Percentiles rank a stretch among this genome's conserved stretches.
Evolutionary conservation across 2,329 filamentous ascomycete species (phyloP).

Genomic region (Colletotrichum musicola): DNA sequence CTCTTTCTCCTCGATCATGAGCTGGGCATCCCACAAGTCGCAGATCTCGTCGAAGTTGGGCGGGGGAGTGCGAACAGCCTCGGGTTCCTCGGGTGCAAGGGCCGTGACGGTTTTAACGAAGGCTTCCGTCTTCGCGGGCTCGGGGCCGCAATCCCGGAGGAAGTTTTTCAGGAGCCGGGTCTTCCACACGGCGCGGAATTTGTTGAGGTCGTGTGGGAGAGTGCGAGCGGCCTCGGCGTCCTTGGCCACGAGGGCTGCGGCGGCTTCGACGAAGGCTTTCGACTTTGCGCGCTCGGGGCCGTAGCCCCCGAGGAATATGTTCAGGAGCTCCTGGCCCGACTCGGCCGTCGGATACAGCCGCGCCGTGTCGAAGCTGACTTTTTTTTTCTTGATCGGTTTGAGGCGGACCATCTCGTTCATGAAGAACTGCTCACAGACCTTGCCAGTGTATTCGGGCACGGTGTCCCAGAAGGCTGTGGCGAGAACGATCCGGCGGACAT

Average conservation of each 20-base stretch:
- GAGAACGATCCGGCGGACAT: background rate
- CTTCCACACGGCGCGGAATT: background rate
- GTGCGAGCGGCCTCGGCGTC: background rate
- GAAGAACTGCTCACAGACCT: background rate
- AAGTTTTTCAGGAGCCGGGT: background rate
- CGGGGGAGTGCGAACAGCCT: background rate
- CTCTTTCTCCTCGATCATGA: background rate
- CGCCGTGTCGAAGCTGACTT: background rate
- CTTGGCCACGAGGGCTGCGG: too few relatives aligned
- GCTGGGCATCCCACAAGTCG: background rate
- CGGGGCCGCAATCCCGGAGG: background rate
- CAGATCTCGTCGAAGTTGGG: background rate
- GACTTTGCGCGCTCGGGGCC: background rate
- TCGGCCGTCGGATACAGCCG: background rate
- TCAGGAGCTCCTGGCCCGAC: background rate
- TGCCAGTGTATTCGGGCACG: background rate
- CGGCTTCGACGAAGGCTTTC: background rate
- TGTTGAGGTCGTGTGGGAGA: background rate
- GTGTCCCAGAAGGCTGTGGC: background rate
- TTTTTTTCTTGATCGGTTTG: background rate
- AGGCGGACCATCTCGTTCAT: background rate
- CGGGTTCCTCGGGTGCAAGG: too few relatives aligned
- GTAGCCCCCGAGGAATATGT: background rate
- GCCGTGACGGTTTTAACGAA: background rate
- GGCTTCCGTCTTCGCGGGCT: background rate